Conservation (phyloP, 768 basidiomycete species). For the Lentinus tigrinus region DNA sequence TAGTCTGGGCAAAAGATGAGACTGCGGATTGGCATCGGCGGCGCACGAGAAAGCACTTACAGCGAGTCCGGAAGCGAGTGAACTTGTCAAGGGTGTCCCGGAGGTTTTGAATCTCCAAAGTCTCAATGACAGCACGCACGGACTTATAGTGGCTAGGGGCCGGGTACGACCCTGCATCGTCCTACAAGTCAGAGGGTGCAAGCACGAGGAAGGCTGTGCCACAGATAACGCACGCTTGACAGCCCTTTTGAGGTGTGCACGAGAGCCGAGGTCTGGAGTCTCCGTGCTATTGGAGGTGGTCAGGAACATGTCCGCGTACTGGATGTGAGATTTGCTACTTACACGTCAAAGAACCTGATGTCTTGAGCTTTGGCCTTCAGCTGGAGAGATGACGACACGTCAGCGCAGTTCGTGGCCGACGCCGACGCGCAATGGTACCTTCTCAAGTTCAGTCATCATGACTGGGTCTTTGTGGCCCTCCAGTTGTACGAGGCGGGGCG, state of each 20-base stretch:
- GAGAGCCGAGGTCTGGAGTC: constrained; percentile 56
- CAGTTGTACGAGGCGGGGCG: constrained; percentile 72
- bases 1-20: constrained; percentile 47
- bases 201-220: constrained; percentile 8
- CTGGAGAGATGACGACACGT: constrained; percentile 36
- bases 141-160: constrained; percentile 61
- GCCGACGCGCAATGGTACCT: constrained; percentile 62
- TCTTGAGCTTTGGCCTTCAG: constrained; percentile 77
- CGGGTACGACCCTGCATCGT: constrained; percentile 53
- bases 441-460: constrained; percentile 86
- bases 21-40: too few relatives aligned
- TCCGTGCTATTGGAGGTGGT: constrained; percentile 59
- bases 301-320: neutral
- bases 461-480: constrained; percentile 60
- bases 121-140: constrained; percentile 61
- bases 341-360: constrained; percentile 87
- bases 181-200: constrained; percentile 20
- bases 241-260: constrained; percentile 35
- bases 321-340: constrained; percentile 15
- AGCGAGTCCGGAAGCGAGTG: constrained; percentile 69
- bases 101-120: constrained; percentile 65
- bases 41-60: too few relatives aligned
- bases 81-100: constrained; percentile 63
- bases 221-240: constrained; percentile 43
- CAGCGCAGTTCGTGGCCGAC: too few relatives aligned